Conservation (phyloP, 129 eudicot species). For the Ambrosia trifida region DNA sequence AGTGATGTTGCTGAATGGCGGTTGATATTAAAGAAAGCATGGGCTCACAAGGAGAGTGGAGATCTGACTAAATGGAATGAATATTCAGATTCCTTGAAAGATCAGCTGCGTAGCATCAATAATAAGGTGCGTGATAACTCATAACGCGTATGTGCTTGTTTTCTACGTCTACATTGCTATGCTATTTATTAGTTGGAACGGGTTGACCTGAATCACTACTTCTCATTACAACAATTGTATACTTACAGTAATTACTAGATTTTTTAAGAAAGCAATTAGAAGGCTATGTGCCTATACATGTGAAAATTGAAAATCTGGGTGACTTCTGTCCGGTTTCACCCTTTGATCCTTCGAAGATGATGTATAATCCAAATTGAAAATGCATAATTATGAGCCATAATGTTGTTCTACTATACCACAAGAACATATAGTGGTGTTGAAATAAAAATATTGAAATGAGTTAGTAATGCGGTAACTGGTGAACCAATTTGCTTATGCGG, state of each 20-base stretch:
- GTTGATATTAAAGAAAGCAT: conserved; percentile 53
- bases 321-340: too few species aligned
- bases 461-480: too few species aligned
- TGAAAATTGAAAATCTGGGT: too few species aligned
- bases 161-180: background rate
- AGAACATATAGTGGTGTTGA: background rate
- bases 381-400: too few species aligned
- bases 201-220: background rate
- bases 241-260: too few species aligned
- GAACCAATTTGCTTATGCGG: too few species aligned
- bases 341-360: background rate
- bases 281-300: too few species aligned
- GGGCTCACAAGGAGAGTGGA: conserved; percentile 43
- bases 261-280: too few species aligned
- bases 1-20: conserved; percentile 58
- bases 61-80: conserved; percentile 67
- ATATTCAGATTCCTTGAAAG: conserved; percentile 56
- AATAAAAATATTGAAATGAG: too few species aligned
- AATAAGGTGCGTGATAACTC: conserved; percentile 53
- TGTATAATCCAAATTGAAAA: background rate
- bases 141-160: background rate
- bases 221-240: background rate
- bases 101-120: conserved; percentile 60
- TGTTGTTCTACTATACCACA: too few species aligned
- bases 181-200: background rate